These are phyloP conservation scores for Podospora tetraspora DNA, from an alignment of 495 filamentous ascomycete genomes.

Conservation along the genomic window DNA sequence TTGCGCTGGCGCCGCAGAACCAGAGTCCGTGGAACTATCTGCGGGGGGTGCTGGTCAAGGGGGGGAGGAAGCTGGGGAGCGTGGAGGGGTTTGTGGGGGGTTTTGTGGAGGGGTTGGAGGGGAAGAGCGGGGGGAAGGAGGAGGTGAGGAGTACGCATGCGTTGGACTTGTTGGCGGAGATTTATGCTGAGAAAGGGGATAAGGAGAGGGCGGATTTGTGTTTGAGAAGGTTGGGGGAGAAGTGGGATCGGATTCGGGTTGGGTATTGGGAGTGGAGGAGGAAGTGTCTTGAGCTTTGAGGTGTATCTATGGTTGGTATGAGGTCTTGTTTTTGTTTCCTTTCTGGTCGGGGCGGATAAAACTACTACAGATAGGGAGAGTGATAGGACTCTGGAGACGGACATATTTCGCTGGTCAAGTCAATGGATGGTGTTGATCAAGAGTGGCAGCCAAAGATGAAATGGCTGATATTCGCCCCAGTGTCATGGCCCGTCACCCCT, in stretches of 20 bases:
- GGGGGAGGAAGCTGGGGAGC: conserved; percentile 49
- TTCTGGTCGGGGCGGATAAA: too few relatives aligned
- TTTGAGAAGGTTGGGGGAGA: conserved; percentile 67
- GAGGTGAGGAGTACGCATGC: conserved; percentile 73
- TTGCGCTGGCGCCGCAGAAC: conserved; percentile 81
- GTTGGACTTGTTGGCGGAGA: conserved; percentile 83
- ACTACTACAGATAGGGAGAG: too few relatives aligned
- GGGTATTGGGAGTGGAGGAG: conserved; percentile 90
- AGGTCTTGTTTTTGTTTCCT: not conserved
- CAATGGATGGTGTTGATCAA: not conserved
- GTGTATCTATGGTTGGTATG: not conserved
- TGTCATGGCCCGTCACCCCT: not conserved
- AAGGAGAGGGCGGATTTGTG: conserved; percentile 57
- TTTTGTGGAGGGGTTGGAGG: conserved; percentile 54
- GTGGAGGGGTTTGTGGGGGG: conserved; percentile 59
- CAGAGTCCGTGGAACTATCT: conserved; percentile 91
- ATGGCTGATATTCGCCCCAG: not conserved
- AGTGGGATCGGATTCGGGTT: conserved; percentile 83
- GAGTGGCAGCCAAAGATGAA: not conserved
- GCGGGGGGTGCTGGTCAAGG: conserved; percentile 64
- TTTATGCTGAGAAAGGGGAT: conserved; percentile 59
- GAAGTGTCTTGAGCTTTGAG: conserved; percentile 26
- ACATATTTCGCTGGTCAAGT: not conserved
- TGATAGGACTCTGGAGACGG: not conserved
- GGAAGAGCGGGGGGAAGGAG: conserved; percentile 34